Conservation (phyloP, 2,329 filamentous ascomycete species). For the Orbilia ellipsospora region DNA sequence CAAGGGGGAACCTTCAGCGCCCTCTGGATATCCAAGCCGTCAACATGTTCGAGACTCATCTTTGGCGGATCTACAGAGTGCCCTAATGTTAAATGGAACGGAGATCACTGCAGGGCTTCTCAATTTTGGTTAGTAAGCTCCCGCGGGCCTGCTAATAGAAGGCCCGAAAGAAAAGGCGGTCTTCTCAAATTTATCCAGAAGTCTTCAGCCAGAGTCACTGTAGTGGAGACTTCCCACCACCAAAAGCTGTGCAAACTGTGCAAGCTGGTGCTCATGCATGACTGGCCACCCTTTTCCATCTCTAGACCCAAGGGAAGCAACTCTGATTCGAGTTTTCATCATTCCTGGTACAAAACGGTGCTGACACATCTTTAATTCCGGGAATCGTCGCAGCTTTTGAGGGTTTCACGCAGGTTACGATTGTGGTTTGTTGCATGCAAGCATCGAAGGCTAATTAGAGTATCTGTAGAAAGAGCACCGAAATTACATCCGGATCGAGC, state of each 20-base stretch:
- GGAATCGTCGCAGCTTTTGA: conserved; percentile 24
- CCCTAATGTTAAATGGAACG: too few relatives aligned
- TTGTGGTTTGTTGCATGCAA: background rate
- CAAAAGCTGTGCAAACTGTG: conserved; percentile 12
- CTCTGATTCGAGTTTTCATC: conserved; percentile 29
- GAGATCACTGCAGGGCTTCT: too few relatives aligned
- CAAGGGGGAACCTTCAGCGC: too few relatives aligned
- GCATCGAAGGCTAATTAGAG: background rate
- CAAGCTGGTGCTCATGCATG: conserved; percentile 1
- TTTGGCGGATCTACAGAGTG: too few relatives aligned
- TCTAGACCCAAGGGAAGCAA: background rate
- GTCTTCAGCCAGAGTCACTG: too few relatives aligned
- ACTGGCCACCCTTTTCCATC: conserved; percentile 5
- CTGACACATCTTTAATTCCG: conserved; percentile 35
- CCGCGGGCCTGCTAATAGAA: too few relatives aligned
- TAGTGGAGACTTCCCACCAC: conserved; percentile 10
- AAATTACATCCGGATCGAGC: conserved; percentile 4
- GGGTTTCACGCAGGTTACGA: background rate
- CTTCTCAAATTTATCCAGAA: too few relatives aligned
- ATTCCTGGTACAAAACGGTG: conserved; percentile 31
- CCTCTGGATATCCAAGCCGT: too few relatives aligned
- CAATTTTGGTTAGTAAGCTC: too few relatives aligned
- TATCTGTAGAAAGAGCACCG: background rate
- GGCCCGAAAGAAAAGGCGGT: too few relatives aligned
- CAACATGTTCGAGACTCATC: too few relatives aligned